phyloP scores from a whole-genome alignment of 805 yeast species.

The Komagataella ulmi region DNA sequence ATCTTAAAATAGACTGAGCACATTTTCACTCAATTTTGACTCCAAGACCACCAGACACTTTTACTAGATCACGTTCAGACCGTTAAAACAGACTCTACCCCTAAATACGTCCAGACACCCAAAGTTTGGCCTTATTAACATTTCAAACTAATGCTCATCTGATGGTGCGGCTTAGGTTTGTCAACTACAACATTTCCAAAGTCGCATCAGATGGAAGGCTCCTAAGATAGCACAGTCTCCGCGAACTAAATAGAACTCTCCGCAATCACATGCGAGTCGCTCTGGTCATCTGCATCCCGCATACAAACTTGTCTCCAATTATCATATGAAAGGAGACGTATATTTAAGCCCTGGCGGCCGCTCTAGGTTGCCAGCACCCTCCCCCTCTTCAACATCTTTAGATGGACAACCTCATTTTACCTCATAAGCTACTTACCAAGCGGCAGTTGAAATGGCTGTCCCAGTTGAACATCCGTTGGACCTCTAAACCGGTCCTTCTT shows the following conservation, averaged over 20 bases:
- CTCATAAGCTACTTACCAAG: background rate
- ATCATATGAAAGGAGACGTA: background rate
- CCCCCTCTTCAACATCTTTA: background rate
- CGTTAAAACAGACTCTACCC: background rate
- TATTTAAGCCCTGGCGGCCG: background rate
- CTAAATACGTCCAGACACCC: background rate
- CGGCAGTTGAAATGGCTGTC: background rate
- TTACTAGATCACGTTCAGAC: no score
- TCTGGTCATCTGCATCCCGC: background rate
- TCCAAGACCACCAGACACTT: no score
- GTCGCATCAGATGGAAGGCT: background rate
- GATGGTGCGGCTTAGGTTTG: background rate
- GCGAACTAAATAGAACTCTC: background rate
- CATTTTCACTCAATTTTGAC: no score
- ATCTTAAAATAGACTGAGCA: no score
- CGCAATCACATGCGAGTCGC: background rate
- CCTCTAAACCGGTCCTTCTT: conserved; percentile 19
- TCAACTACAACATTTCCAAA: background rate
- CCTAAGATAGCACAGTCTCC: no score
- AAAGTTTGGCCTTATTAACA: background rate
- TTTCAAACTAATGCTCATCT: background rate
- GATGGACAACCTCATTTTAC: background rate
- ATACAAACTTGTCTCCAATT: background rate
- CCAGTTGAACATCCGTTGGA: conserved; percentile 2
- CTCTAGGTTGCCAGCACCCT: background rate